Evolutionary conservation across 148 eudicot genomes (phyloP).

Genomic region (Silene conica): DNA sequence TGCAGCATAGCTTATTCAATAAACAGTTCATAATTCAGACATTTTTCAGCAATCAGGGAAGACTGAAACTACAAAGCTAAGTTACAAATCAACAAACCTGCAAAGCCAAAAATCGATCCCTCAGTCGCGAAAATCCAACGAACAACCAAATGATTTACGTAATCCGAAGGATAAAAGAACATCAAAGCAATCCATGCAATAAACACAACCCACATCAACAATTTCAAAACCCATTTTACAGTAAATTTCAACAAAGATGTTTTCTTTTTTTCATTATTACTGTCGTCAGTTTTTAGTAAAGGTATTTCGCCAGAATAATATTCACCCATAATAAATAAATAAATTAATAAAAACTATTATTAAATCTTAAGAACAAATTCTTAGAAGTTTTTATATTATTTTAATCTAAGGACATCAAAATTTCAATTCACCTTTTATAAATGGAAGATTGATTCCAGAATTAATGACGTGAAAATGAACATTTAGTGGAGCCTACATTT

Average conservation of each 20-base stretch:
- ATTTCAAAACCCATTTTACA: conserved; percentile 54
- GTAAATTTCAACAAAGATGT: conserved; percentile 29
- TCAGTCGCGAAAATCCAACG: conserved; percentile 27
- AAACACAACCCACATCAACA: conserved; percentile 60
- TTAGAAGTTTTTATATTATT: background rate
- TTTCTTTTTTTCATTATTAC: conserved; percentile 20
- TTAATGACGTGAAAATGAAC: background rate
- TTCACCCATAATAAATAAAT: conserved; percentile 37
- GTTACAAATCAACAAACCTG: conserved; percentile 35
- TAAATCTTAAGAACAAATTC: background rate
- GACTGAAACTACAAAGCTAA: background rate
- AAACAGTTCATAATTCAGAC: background rate
- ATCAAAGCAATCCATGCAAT: conserved; percentile 50
- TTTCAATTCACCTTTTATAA: background rate
- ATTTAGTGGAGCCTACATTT: conserved; percentile 13
- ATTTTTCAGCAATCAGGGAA: background rate
- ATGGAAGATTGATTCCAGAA: background rate
- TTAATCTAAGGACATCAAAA: background rate
- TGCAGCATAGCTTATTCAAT: no score
- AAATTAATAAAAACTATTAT: no score
- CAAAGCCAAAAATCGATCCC: conserved; percentile 35
- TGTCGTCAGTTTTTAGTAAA: conserved; percentile 30
- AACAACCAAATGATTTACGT: conserved; percentile 11
- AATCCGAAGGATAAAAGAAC: conserved; percentile 49
- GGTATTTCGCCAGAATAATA: conserved; percentile 29